These are phyloP conservation scores for Pleurotus platypus DNA, from an alignment of 768 basidiomycete species.

Conservation along the genomic window DNA sequence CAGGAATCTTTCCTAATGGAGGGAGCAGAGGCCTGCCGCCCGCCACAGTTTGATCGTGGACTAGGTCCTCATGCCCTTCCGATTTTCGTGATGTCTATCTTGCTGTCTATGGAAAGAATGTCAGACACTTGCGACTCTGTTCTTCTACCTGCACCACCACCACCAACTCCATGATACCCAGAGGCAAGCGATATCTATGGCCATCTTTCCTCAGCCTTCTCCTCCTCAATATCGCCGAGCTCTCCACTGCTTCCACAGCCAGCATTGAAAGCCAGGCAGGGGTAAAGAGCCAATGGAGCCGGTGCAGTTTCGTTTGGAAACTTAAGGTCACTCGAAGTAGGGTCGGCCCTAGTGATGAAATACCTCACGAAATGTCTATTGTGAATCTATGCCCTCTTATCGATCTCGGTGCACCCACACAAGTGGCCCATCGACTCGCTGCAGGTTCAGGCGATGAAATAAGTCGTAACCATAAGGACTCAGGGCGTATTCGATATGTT, in stretches of 20 bases:
- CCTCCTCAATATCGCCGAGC: background rate
- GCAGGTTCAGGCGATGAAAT: background rate
- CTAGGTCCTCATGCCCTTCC: background rate
- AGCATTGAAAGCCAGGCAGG: background rate
- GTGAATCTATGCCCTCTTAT: constrained; percentile 2
- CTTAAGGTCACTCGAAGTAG: background rate
- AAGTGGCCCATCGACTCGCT: constrained; percentile 3
- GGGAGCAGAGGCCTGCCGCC: background rate
- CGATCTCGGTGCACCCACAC: background rate
- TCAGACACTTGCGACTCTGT: background rate
- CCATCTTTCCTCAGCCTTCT: background rate
- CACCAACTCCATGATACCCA: constrained; percentile 7
- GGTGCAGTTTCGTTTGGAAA: background rate
- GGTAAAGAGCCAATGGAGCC: background rate
- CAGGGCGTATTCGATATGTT: constrained; percentile 2
- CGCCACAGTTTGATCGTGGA: background rate
- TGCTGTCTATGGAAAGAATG: too few relatives aligned
- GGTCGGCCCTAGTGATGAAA: background rate
- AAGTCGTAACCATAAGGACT: background rate
- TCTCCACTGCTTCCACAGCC: background rate
- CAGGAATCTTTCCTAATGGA: background rate
- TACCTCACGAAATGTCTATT: background rate
- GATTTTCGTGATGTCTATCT: background rate
- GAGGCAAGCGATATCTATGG: background rate
- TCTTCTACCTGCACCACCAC: constrained; percentile 3